Conservation (phyloP, 192 early-diverging fungal species). For the Gryganskiella cystojenkinii region DNA sequence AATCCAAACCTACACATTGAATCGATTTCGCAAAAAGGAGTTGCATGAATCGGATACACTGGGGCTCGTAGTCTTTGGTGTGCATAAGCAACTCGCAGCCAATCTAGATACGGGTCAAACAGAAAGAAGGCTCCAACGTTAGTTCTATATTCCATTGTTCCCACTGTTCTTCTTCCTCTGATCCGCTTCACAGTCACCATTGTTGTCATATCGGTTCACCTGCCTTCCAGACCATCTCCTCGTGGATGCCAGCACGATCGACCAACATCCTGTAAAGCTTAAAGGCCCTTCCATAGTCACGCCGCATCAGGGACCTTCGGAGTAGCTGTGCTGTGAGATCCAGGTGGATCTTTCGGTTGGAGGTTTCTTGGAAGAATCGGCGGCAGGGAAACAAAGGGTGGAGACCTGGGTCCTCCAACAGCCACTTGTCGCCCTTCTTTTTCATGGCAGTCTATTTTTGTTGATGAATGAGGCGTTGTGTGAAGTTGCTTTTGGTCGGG, state of each 20-base stretch:
- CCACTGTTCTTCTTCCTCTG: too few relatives aligned
- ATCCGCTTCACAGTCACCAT: too few relatives aligned
- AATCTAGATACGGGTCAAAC: constrained; percentile 5
- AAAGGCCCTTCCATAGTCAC: constrained; percentile 36
- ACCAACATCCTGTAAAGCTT: constrained; percentile 19
- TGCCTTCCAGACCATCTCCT: constrained; percentile 46
- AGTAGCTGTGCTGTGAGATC: constrained; percentile 23
- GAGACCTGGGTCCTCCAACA: background rate
- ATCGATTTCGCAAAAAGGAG: constrained; percentile 15
- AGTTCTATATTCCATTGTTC: too few relatives aligned
- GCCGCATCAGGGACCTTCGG: constrained; percentile 8
- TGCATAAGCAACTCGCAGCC: constrained; percentile 35
- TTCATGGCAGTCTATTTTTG: background rate
- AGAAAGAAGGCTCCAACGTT: background rate
- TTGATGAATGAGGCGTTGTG: background rate
- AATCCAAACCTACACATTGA: constrained; percentile 21
- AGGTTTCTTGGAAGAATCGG: background rate
- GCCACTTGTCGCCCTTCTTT: background rate
- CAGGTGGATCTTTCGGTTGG: constrained; percentile 11
- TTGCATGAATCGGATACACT: constrained; percentile 30
- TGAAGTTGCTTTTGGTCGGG: background rate
- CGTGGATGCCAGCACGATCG: background rate
- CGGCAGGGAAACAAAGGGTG: constrained; percentile 8
- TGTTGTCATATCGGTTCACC: background rate
- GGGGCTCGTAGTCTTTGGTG: constrained; percentile 31